A percentile compares a stretch with the other conserved stretches of the same genome.
These are phyloP conservation scores for Xerocomellus chrysenteron DNA, from an alignment of 768 basidiomycete species.

Conservation along the genomic window DNA sequence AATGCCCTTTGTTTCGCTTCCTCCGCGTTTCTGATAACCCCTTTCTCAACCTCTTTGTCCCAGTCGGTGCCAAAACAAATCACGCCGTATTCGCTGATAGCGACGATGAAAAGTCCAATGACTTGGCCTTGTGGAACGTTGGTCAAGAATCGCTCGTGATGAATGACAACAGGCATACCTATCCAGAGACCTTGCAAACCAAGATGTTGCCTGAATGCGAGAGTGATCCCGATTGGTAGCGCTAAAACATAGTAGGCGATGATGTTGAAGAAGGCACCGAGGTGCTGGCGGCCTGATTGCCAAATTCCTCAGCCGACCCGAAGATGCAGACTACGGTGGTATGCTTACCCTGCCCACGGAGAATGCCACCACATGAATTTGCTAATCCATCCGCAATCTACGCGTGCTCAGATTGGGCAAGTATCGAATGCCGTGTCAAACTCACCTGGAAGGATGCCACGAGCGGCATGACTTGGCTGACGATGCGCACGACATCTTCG, in stretches of 20 bases:
- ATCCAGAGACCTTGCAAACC: conserved; percentile 56
- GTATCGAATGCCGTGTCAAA: neutral
- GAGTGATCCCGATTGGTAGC: conserved; percentile 49
- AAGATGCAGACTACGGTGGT: too few species aligned
- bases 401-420: neutral
- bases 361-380: conserved; percentile 48
- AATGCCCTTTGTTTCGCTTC: conserved; percentile 32
- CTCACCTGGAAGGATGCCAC: conserved; percentile 54
- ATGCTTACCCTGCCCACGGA: conserved; percentile 46
- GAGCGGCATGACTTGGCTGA: conserved; percentile 50
- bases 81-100: conserved; percentile 61
- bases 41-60: conserved; percentile 44
- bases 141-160: conserved; percentile 8
- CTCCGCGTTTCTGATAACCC: conserved; percentile 36
- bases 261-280: conserved; percentile 73
- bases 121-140: conserved; percentile 55
- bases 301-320: conserved; percentile 1
- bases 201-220: conserved; percentile 45
- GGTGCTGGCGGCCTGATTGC: conserved; percentile 52
- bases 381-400: conserved; percentile 53
- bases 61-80: conserved; percentile 55
- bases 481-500: conserved; percentile 47
- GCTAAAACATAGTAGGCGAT: conserved; percentile 61
- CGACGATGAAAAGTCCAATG: conserved; percentile 70
- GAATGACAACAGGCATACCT: conserved; percentile 26